phyloP scores from a whole-genome alignment of 164 flowering plant genomes.

The Saururus chinensis region DNA sequence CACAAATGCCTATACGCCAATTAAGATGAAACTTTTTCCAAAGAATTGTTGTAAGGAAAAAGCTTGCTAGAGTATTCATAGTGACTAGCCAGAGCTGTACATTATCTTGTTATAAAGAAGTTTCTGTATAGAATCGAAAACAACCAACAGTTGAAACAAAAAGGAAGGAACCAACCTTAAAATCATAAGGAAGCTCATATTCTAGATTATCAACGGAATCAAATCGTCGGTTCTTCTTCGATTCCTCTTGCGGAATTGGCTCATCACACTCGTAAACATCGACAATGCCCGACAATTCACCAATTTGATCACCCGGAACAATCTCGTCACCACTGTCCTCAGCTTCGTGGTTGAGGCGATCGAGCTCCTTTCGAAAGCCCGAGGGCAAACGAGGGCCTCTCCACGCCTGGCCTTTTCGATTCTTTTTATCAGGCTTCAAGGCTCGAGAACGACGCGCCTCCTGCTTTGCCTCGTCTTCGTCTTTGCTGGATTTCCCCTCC shows the following conservation, averaged over 20 bases:
- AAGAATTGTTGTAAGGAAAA: no score
- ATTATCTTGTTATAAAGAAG: no score
- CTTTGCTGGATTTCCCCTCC: not conserved
- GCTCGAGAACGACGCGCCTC: not conserved
- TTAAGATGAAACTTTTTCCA: no score
- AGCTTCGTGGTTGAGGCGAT: conserved; percentile 18
- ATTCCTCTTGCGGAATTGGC: conserved; percentile 59
- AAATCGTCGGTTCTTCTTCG: conserved; percentile 60
- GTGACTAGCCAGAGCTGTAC: no score
- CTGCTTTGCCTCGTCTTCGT: not conserved
- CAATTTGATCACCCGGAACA: conserved; percentile 20
- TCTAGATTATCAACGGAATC: conserved; percentile 74
- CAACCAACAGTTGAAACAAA: not conserved
- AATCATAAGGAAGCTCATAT: conserved; percentile 61
- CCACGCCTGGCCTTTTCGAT: conserved; percentile 10
- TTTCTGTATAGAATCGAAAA: not conserved
- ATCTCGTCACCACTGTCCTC: conserved; percentile 11
- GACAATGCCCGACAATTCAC: not conserved
- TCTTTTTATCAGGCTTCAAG: conserved; percentile 9
- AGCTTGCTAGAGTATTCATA: no score
- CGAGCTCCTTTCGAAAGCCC: conserved; percentile 27
- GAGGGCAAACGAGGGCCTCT: conserved; percentile 56
- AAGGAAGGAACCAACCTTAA: conserved; percentile 36
- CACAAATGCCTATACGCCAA: no score
- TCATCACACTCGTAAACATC: conserved; percentile 81